Percentiles rank a stretch among this genome's conserved stretches.
Evolutionary conservation across 179 eudicot genomes (phyloP).

Genomic region (Silene noctiflora): DNA sequence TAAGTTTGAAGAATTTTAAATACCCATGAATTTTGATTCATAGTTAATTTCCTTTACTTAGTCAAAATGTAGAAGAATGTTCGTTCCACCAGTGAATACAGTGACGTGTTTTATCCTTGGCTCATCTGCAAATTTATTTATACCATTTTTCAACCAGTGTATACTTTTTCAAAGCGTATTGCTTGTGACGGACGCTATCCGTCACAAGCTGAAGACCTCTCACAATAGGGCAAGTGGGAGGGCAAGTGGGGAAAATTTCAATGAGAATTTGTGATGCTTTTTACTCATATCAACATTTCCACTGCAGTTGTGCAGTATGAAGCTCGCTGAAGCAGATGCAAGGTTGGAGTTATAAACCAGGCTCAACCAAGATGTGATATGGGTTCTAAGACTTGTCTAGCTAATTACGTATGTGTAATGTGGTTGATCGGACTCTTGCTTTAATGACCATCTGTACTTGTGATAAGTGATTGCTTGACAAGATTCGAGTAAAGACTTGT

Average conservation of each 20-base stretch:
- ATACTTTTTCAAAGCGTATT: too few species aligned
- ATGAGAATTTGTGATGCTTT: too few species aligned
- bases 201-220: too few species aligned
- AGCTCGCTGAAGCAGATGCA: slow-evolving; percentile 49
- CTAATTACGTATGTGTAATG: not conserved
- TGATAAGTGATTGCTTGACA: not conserved
- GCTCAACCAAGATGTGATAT: not conserved
- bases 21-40: too few species aligned
- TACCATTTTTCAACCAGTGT: not conserved
- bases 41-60: too few species aligned
- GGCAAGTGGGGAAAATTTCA: too few species aligned
- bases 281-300: not conserved
- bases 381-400: not conserved
- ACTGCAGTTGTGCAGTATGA: slow-evolving; percentile 73
- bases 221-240: too few species aligned
- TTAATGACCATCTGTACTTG: not conserved
- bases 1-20: too few species aligned
- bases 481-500: too few species aligned
- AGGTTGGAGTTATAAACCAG: not conserved
- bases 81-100: not conserved
- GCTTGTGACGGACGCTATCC: too few species aligned
- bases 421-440: not conserved
- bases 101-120: too few species aligned
- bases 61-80: slow-evolving; percentile 42
- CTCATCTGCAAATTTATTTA: not conserved